Evolutionary conservation across 306 rosid species (phyloP).

Genomic region (Vicia faba): DNA sequence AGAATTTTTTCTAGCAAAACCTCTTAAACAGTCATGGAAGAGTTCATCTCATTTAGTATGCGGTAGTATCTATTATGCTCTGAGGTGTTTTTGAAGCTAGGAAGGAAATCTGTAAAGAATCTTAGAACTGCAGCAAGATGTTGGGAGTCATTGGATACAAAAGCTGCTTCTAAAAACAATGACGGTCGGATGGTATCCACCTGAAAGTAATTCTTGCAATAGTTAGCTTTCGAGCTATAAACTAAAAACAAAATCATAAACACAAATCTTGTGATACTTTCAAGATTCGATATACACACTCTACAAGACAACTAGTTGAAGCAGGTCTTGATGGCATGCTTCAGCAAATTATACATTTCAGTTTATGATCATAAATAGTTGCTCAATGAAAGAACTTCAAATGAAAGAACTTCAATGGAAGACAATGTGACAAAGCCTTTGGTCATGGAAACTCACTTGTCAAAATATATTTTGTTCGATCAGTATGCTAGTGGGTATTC

Average conservation of each 20-base stretch:
- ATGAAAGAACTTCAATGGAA: background rate
- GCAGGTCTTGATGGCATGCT: slow-evolving; percentile 10
- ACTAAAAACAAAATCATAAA: slow-evolving; percentile 25
- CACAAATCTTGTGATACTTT: background rate
- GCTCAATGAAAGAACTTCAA: background rate
- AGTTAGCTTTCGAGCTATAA: slow-evolving; percentile 23
- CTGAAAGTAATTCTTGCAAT: slow-evolving; percentile 51
- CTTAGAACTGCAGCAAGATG: slow-evolving; percentile 85
- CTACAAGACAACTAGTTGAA: slow-evolving; percentile 10
- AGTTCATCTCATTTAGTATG: slow-evolving; percentile 74
- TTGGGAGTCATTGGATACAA: slow-evolving; percentile 64
- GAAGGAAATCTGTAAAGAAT: slow-evolving; percentile 78
- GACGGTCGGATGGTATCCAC: slow-evolving; percentile 77
- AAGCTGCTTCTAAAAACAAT: slow-evolving; percentile 88
- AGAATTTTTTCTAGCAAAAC: slow-evolving; percentile 1
- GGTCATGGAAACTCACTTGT: background rate
- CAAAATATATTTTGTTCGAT: background rate
- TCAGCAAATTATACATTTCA: background rate
- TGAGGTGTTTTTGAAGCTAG: slow-evolving; percentile 65
- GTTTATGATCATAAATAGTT: background rate
- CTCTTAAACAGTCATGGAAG: slow-evolving; percentile 60
- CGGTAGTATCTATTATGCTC: slow-evolving; percentile 72
- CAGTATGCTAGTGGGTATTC: background rate
- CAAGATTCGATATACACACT: background rate
- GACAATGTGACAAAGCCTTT: background rate